Evolutionary conservation across 176 grass and related monocot genomes (phyloP).

Genomic region (Triticum dicoccoides): DNA sequence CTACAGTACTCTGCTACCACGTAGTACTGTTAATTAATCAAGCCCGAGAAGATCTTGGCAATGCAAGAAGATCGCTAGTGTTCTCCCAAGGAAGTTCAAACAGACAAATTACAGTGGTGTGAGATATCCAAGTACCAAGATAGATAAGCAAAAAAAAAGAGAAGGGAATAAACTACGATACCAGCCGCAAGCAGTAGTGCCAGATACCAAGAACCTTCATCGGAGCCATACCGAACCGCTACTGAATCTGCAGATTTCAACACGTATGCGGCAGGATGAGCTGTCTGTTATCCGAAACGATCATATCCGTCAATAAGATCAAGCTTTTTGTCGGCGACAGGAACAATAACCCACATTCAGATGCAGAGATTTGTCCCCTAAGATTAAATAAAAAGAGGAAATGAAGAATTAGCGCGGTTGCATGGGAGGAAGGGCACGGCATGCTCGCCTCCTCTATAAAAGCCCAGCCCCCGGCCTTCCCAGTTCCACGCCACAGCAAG

Average conservation of each 20-base stretch:
- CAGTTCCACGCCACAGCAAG: slow-evolving; percentile 35
- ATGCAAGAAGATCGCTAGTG: slow-evolving; percentile 28
- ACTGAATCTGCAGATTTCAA: slow-evolving; percentile 40
- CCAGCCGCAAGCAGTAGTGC: slow-evolving; percentile 17
- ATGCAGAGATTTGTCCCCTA: slow-evolving; percentile 45
- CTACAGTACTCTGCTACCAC: slow-evolving; percentile 8
- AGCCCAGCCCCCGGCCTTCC: background rate
- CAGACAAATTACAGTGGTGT: slow-evolving; percentile 40
- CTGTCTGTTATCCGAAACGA: slow-evolving; percentile 38
- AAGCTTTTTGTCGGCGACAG: slow-evolving; percentile 44
- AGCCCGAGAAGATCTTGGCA: slow-evolving; percentile 33
- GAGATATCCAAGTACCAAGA: slow-evolving; percentile 30
- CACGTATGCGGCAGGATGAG: slow-evolving; percentile 46
- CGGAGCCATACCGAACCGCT: slow-evolving; percentile 28
- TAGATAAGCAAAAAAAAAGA: slow-evolving; percentile 13
- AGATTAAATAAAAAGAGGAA: slow-evolving; percentile 12
- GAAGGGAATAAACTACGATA: slow-evolving; percentile 32
- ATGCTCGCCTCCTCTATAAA: slow-evolving; percentile 51
- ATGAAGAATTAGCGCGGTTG: slow-evolving; percentile 13
- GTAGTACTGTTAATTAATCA: slow-evolving; percentile 9
- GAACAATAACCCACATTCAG: slow-evolving; percentile 46
- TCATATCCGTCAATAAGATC: slow-evolving; percentile 44
- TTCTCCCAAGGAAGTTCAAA: slow-evolving; percentile 25
- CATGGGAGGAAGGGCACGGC: slow-evolving; percentile 42
- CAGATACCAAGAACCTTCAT: slow-evolving; percentile 44